Evolutionary conservation across 345 rosid genomes (phyloP), one percentile per base, ranked within the genome.

Genomic region (Turritis glabra): DNA sequence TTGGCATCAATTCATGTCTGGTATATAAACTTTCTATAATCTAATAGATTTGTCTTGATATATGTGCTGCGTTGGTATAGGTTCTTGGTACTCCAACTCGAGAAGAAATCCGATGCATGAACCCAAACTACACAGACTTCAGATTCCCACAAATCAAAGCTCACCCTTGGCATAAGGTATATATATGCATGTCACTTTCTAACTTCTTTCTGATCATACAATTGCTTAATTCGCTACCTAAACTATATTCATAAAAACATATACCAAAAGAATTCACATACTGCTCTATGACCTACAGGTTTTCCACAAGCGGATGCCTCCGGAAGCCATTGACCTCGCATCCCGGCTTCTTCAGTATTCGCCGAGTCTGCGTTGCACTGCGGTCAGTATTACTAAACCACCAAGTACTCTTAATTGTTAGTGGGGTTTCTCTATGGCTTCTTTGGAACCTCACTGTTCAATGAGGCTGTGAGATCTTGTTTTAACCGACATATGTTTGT

Each of bases 31-130:
- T n/a, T 43, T 2, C 21, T 29, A 41, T 17, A 52, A 40, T 43
- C 50, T 19, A 12, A 38, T 21, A 35, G n/a, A 9, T 10, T 7
- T 77, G 33, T 70, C 35, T 25, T 12, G 30, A 61, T 32, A 11
- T 27, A 12, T 74, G 54, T 58, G 59, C 29, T 70, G 35, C 25
- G 29, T 57, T 76, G 43, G 77, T 82, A 23, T 78, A 91, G 97
- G 88, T 91, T 84, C 92, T 91, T 15, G 97, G 95, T 66, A 91
- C 97, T 46, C 97, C 97, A 54, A 91, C 95, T n/a, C 86, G 95
- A 60, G 95, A 91, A 83, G 97, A 91, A 79, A 85, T 91, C 73
- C 81, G 92, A n/a, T 91, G 97, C 77, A 91, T 91, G 97, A 91
- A 91, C 62, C 97, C 97, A 23, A 86, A 85, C 56, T 91, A 89